Evolutionary conservation across 768 basidiomycete species (phyloP).

Genomic region (Pisolithus tinctorius): DNA sequence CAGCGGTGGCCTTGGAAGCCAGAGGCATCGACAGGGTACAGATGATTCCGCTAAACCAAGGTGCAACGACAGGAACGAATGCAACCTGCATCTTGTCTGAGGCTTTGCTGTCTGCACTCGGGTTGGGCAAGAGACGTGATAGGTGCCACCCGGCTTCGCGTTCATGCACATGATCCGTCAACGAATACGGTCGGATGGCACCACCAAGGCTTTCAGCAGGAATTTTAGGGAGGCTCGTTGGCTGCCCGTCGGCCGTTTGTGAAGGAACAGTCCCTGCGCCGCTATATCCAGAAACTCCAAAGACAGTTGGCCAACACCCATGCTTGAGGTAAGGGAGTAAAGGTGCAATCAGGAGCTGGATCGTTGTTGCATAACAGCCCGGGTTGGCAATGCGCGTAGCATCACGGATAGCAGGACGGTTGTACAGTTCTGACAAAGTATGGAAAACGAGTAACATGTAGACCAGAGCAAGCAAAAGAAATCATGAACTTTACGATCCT

Average conservation of each 20-base stretch:
- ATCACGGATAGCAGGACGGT: constrained; percentile 54
- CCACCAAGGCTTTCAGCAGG: constrained; percentile 66
- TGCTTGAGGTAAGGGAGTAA: constrained; percentile 63
- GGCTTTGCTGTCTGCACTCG: neutral
- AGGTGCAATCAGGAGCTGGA: constrained; percentile 88
- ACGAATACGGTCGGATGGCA: constrained; percentile 75
- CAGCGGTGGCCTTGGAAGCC: constrained; percentile 55
- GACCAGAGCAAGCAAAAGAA: constrained; percentile 24
- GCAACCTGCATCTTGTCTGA: constrained; percentile 48
- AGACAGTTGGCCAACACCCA: constrained; percentile 69
- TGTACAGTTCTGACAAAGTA: constrained; percentile 69
- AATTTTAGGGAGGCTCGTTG: constrained; percentile 76
- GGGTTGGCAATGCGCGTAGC: constrained; percentile 94
- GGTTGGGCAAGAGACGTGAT: constrained; percentile 44
- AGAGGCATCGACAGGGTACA: constrained; percentile 83
- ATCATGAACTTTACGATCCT: constrained; percentile 31
- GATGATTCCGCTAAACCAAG: constrained; percentile 97
- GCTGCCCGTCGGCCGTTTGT: constrained; percentile 59
- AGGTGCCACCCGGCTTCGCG: constrained; percentile 89
- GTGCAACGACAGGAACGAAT: constrained; percentile 81
- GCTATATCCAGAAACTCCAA: constrained; percentile 91
- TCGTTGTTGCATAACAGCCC: constrained; percentile 93
- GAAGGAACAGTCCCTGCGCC: constrained; percentile 83
- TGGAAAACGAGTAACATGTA: constrained; percentile 1
- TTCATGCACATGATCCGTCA: constrained; percentile 99